Conservation (phyloP, 2,329 filamentous ascomycete species). For the Dactylonectria macrodidyma region DNA sequence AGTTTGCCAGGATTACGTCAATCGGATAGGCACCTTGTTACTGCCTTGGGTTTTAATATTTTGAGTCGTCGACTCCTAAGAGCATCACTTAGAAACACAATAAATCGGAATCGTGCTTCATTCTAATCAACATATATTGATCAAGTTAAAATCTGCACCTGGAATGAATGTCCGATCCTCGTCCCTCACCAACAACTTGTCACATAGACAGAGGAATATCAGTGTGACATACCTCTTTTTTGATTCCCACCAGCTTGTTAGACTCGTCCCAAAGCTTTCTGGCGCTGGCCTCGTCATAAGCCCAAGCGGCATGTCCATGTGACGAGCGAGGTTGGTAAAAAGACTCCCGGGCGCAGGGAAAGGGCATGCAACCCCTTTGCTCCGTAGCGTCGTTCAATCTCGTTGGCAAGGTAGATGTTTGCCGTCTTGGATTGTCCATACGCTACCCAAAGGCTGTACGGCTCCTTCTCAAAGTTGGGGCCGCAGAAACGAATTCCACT, state of each 20-base stretch:
- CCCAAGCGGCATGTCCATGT: constrained; percentile 1
- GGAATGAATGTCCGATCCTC: background rate
- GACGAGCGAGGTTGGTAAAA: background rate
- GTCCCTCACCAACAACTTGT: background rate
- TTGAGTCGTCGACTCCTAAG: background rate
- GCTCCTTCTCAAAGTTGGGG: background rate
- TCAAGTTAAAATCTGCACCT: background rate
- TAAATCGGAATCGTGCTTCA: background rate
- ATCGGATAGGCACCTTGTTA: too few relatives aligned
- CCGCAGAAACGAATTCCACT: background rate
- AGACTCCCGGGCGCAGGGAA: background rate
- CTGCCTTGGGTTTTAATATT: background rate
- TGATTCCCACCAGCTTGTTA: background rate
- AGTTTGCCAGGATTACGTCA: too few relatives aligned
- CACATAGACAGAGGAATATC: background rate
- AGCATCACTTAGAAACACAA: background rate
- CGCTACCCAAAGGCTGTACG: background rate
- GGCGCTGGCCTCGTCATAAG: background rate
- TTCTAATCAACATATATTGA: background rate
- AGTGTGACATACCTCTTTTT: background rate
- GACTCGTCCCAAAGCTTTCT: background rate
- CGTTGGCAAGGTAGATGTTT: constrained; percentile 7
- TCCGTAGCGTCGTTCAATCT: constrained; percentile 1
- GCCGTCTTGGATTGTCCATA: background rate
- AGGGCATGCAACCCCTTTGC: background rate